Evolutionary conservation across 768 basidiomycete species (phyloP).

Genomic region (Tylopilus plumbeoviolaceoides): DNA sequence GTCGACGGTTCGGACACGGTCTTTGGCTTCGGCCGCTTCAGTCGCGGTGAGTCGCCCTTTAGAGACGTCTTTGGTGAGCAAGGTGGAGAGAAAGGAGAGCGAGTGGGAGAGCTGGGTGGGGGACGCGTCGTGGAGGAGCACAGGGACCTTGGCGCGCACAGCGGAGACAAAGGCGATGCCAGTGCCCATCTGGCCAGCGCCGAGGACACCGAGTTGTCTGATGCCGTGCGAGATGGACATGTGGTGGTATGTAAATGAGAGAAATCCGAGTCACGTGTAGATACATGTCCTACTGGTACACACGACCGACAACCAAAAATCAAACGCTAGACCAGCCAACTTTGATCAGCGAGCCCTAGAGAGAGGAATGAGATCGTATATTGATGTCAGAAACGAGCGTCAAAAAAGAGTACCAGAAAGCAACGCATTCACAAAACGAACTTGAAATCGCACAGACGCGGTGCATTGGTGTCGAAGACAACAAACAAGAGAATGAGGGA

Average conservation of each 20-base stretch:
- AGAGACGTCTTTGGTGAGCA: conserved; percentile 83
- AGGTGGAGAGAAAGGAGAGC: conserved; percentile 68
- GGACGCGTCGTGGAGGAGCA: conserved; percentile 81
- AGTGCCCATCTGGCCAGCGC: conserved; percentile 86
- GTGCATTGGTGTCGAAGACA: conserved; percentile 13
- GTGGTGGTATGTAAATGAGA: background rate
- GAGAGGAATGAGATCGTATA: background rate
- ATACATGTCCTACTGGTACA: background rate
- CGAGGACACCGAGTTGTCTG: conserved; percentile 70
- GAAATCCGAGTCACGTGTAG: background rate
- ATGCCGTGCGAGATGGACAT: conserved; percentile 64
- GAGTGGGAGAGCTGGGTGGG: conserved; percentile 70
- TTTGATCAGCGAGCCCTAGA: conserved; percentile 10
- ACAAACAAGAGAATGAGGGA: conserved; percentile 8
- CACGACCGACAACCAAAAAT: background rate
- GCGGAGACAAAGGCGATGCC: conserved; percentile 90
- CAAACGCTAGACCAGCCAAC: conserved; percentile 18
- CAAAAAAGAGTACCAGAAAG: conserved; percentile 19
- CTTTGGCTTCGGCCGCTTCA: conserved; percentile 71
- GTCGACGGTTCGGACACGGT: conserved; percentile 59
- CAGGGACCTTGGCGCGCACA: conserved; percentile 79
- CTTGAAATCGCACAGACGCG: background rate
- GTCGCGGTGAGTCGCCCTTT: conserved; percentile 72
- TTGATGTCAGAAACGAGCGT: conserved; percentile 12
- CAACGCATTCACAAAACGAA: conserved; percentile 20